Conservation (phyloP, 2,329 filamentous ascomycete species). For the Massarina eburnea region DNA sequence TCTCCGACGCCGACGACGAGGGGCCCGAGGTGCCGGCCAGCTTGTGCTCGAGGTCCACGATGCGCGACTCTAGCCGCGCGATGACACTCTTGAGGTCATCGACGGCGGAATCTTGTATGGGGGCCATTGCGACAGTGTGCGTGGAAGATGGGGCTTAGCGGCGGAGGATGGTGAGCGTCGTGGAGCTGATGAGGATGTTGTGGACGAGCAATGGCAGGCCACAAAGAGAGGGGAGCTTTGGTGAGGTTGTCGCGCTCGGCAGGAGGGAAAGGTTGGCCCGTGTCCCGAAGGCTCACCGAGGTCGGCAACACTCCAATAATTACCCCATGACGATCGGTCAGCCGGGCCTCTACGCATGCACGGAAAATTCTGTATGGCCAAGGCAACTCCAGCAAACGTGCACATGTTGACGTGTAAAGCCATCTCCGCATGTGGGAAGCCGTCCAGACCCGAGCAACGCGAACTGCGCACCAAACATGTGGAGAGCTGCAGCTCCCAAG, state of each 20-base stretch:
- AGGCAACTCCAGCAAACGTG: no score
- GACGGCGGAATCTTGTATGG: slow-evolving; percentile 77
- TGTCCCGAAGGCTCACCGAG: background rate
- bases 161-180: slow-evolving; percentile 7
- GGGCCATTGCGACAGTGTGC: slow-evolving; percentile 68
- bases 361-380: no score
- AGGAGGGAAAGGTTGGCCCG: slow-evolving; percentile 7
- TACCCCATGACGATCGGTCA: background rate
- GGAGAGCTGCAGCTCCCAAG: no score
- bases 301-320: slow-evolving; percentile 1
- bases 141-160: slow-evolving; percentile 9
- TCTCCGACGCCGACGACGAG: slow-evolving; percentile 50
- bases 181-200: slow-evolving; percentile 11
- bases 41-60: slow-evolving; percentile 80
- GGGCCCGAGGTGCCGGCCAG: slow-evolving; percentile 49
- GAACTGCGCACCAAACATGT: no score
- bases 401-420: no score
- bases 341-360: no score
- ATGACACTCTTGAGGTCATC: slow-evolving; percentile 84
- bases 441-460: no score
- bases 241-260: slow-evolving; percentile 4
- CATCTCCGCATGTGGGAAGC: no score
- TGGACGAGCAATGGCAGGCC: slow-evolving; percentile 16
- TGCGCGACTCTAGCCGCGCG: slow-evolving; percentile 78
- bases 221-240: slow-evolving; percentile 9